Evolutionary conservation across 2,329 filamentous ascomycete species (phyloP), one percentile per base, ranked within the genome.

Genomic region (Pseudogymnoascus sp.): DNA sequence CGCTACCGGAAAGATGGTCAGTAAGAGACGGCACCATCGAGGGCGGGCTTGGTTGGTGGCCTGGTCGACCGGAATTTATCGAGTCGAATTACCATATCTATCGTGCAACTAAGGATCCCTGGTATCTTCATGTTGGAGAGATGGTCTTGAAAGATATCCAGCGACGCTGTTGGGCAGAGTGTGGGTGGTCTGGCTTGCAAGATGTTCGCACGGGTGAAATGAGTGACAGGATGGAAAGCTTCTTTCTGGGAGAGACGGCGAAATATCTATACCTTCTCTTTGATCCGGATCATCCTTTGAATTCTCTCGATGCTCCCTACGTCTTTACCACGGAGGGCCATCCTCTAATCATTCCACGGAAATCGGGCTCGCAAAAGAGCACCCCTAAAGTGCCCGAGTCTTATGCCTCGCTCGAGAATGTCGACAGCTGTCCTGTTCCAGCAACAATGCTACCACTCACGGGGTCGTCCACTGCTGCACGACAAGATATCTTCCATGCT

Each of bases 71-170:
- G 4, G 94, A 99, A 73, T 97, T 97, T 71, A 91, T 97, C 67
- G 94, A 99, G 75, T 97, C 91, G 1, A 96, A 90, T 0, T 99
- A 96, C 75, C 90, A 97, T 70, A 78, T 99, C n/a, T 97, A 95
- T 72, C 87, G 89, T 58, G 92, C 93, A 1, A 97, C 94, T 0
- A 84, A 87, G 68, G 94, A 99, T 72, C 92, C 92, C 0, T 99
- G 93, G 92, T 97, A 97, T 74, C 79, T 97, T 4, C 88, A 97
- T 71, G 89, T 96, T 18, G 94, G 92, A 28, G 94, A 99, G 73
- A 99, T 99, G 94, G 87, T 91, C 0, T 78, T 97, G 61, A 83
- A 85, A 62, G 94, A 99, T 70, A 91, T 99, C 69, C 87, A 89
- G 68, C 82, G 90, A 57, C 84, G 93, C 60, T 99, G 94, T 74